Evolutionary conservation across 495 filamentous ascomycete genomes (phyloP).

Genomic region (Trichoderma asperelloides): DNA sequence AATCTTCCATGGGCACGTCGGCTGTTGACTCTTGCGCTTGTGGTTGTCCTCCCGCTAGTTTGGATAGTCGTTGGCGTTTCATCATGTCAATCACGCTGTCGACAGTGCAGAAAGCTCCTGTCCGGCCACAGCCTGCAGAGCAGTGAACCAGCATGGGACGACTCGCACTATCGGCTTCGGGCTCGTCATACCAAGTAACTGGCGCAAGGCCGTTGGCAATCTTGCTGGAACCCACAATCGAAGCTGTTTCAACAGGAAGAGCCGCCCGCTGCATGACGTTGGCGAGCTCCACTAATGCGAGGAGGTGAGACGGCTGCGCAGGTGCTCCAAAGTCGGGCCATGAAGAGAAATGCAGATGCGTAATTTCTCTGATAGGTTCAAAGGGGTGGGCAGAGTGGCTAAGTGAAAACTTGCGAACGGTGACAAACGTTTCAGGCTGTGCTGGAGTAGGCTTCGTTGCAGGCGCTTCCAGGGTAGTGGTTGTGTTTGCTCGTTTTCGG

Average conservation of each 20-base stretch:
- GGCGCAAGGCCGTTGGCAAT: slow-evolving; percentile 22
- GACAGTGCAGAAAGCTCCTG: slow-evolving; percentile 92
- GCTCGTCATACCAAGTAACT: slow-evolving; percentile 38
- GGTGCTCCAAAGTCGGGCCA: slow-evolving; percentile 98
- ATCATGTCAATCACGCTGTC: slow-evolving; percentile 92
- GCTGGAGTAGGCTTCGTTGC: slow-evolving; percentile 20
- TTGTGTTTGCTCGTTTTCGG: slow-evolving; percentile 38
- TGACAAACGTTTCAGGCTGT: slow-evolving; percentile 59
- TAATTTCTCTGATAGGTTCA: slow-evolving; percentile 81
- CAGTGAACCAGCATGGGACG: slow-evolving; percentile 88
- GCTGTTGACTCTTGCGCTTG: slow-evolving; percentile 9
- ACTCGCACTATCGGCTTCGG: slow-evolving; percentile 40
- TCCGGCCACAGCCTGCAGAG: slow-evolving; percentile 89
- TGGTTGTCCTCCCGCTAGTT: slow-evolving; percentile 23
- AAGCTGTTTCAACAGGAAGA: slow-evolving; percentile 25
- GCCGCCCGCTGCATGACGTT: slow-evolving; percentile 49
- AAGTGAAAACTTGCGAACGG: slow-evolving; percentile 80
- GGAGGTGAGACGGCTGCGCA: slow-evolving; percentile 75
- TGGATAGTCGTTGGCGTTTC: slow-evolving; percentile 57
- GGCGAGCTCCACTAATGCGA: slow-evolving; percentile 79
- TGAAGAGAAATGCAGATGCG: slow-evolving; percentile 84
- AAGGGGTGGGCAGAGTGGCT: slow-evolving; percentile 72
- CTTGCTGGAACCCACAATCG: slow-evolving; percentile 19
- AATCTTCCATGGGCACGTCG: slow-evolving; percentile 1
- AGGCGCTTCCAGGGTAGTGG: slow-evolving; percentile 18